These are phyloP conservation scores for Clonostachys sp. DNA, from an alignment of 2,329 filamentous ascomycete species.

Conservation along the genomic window DNA sequence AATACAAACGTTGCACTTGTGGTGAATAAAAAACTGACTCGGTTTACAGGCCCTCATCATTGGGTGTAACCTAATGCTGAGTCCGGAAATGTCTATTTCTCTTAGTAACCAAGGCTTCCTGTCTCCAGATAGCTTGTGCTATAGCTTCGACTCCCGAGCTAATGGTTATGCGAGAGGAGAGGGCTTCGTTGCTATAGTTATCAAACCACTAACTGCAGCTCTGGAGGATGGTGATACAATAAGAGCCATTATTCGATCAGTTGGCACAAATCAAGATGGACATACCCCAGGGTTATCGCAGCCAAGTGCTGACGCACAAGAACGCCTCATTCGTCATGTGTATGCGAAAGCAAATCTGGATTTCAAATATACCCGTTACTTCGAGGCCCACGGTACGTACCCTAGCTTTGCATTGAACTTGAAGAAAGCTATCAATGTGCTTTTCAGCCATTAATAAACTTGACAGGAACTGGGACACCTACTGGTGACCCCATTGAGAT, in stretches of 20 bases:
- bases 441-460: too few relatives aligned
- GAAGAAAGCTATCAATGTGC: too few relatives aligned
- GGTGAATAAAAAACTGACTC: background rate
- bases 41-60: slow-evolving; percentile 8
- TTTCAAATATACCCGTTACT: slow-evolving; percentile 14
- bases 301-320: slow-evolving; percentile 6
- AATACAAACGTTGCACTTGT: background rate
- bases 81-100: slow-evolving; percentile 6
- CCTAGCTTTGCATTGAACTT: too few relatives aligned
- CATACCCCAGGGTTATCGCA: slow-evolving; percentile 29
- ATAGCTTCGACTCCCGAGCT: slow-evolving; percentile 2
- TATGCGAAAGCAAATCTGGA: slow-evolving; percentile 18
- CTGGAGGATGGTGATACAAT: slow-evolving; percentile 27
- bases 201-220: slow-evolving; percentile 45
- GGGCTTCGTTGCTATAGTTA: slow-evolving; percentile 39
- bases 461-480: slow-evolving; percentile 40
- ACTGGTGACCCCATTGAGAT: slow-evolving; percentile 36
- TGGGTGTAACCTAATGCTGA: slow-evolving; percentile 10
- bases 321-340: slow-evolving; percentile 16
- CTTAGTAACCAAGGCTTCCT: slow-evolving; percentile 7
- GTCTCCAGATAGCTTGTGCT: slow-evolving; percentile 5
- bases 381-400: slow-evolving; percentile 27
- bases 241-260: slow-evolving; percentile 24
- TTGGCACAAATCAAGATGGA: slow-evolving; percentile 28
- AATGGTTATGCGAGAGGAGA: slow-evolving; percentile 22